Conservation (phyloP, 2,329 filamentous ascomycete species). For the Sclerotinia sclerotiorum region DNA sequence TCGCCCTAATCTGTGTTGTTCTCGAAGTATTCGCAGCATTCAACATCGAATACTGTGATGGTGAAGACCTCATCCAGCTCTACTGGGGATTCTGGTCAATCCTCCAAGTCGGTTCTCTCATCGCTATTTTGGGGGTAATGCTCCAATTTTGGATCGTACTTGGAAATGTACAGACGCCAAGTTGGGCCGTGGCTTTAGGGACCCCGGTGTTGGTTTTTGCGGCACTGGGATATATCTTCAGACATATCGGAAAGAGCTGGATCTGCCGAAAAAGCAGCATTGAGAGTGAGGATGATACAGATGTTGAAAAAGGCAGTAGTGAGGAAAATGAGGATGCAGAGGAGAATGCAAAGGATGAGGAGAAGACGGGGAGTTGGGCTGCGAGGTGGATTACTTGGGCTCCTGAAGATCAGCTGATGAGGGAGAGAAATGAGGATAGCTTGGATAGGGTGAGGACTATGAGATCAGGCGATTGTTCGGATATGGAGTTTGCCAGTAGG, state of each 20-base stretch:
- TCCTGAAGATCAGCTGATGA: not conserved
- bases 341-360: not conserved
- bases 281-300: not conserved
- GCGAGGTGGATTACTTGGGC: constrained; percentile 19
- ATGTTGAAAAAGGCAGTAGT: not conserved
- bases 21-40: constrained; percentile 52
- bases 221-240: constrained; percentile 42
- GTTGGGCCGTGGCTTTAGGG: constrained; percentile 59
- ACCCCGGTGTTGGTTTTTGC: constrained; percentile 60
- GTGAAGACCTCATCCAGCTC: constrained; percentile 57
- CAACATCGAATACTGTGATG: constrained; percentile 54
- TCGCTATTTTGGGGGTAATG: constrained; percentile 58
- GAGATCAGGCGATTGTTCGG: not conserved
- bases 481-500: constrained; percentile 7
- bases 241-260: constrained; percentile 20
- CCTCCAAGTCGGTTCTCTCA: constrained; percentile 57
- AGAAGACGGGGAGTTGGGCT: not conserved
- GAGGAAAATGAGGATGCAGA: not conserved
- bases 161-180: constrained; percentile 52
- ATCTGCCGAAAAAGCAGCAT: not conserved
- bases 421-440: not conserved
- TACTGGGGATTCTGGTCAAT: constrained; percentile 64
- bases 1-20: constrained; percentile 49
- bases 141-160: constrained; percentile 53
- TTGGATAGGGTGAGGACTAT: constrained; percentile 2